Percentiles rank a stretch among this genome's conserved stretches.
Conservation (phyloP, 768 basidiomycete genomes). For the Tulasnella sp. region DNA sequence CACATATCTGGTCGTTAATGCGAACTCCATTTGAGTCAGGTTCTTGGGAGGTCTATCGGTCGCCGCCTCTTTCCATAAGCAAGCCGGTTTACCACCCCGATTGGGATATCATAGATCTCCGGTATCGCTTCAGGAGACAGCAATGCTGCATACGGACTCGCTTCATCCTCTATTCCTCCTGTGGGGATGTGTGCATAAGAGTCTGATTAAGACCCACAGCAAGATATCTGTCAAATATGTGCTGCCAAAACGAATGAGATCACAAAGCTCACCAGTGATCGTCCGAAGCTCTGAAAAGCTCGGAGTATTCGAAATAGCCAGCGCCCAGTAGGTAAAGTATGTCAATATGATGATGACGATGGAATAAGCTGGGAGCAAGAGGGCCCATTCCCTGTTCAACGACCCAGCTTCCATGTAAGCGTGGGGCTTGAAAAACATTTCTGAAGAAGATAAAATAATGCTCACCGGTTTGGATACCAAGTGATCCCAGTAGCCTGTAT, state of each 20-base stretch:
- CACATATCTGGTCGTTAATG: too few species aligned
- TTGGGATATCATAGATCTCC: conserved; percentile 71
- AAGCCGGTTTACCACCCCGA: conserved; percentile 68
- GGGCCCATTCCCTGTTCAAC: conserved; percentile 62
- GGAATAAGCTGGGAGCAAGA: conserved; percentile 70
- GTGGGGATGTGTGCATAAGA: conserved; percentile 42
- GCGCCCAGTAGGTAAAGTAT: conserved; percentile 63
- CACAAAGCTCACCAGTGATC: conserved; percentile 44
- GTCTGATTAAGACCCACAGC: too few species aligned
- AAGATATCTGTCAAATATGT: too few species aligned
- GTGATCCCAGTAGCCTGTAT: conserved; percentile 54
- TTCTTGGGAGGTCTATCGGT: neutral
- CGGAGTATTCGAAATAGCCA: conserved; percentile 64
- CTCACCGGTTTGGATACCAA: conserved; percentile 84
- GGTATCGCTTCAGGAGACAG: conserved; percentile 40
- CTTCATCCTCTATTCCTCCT: conserved; percentile 12
- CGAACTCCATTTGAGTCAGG: too few species aligned
- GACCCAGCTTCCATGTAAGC: too few species aligned
- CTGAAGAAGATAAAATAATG: neutral
- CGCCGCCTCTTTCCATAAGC: conserved; percentile 33
- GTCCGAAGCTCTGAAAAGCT: conserved; percentile 52
- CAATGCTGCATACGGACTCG: conserved; percentile 37
- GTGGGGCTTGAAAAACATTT: neutral
- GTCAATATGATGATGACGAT: conserved; percentile 59
- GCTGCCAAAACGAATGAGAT: too few species aligned